Evolutionary conservation across 495 filamentous ascomycete species (phyloP), one percentile per base, ranked within the genome.

Genomic region (Hypoxylon fuscum): DNA sequence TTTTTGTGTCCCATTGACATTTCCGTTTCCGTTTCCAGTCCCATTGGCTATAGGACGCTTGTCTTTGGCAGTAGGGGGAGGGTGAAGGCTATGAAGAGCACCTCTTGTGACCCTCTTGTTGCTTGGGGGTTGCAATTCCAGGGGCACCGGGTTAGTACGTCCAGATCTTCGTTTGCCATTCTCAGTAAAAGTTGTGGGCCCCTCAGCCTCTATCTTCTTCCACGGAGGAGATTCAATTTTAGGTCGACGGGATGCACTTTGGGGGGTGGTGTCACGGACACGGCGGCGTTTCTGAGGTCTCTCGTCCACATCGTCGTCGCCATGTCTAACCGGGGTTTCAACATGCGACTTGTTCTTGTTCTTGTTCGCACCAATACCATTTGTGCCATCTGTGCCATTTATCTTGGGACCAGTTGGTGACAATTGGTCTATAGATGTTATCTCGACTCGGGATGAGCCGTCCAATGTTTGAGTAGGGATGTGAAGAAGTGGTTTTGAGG

Each of bases 141-240:
- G 60, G n/a, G 90, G 90, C 15, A 90, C 74, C 23, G 77, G 74
- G 71, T 96, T 96, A 53, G 90, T 90, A 60, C 93, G 82, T 31
- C 90, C 90, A 7, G 93, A 97, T 73, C 92, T 95, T 52, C 95
- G 85, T 60, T 86, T 87, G 40, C 95, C 95, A 76, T 91, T 88
- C 60, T 88, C 87, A 20, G 88, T 74, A 62, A 96, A 91, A 0
- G 90, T 89, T 7, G 95, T 91, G 3, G 95, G 95, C 0, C 94
- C 96, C 38, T 96, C 91, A 21, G 86, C 90, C 41, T 90, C 87
- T 47, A 89, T 79, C 72, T 87, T 94, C 78, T 95, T 98, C 95
- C 95, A 98, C 20, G 95, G 95, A 55, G 95, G 95, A 25, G 95
- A 97, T 50, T 79, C 75, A 18, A 71, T 71, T 62, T 85, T 85